These are phyloP conservation scores for Fusarium continuum DNA, from an alignment of 2,329 filamentous ascomycete genomes.

Conservation along the genomic window DNA sequence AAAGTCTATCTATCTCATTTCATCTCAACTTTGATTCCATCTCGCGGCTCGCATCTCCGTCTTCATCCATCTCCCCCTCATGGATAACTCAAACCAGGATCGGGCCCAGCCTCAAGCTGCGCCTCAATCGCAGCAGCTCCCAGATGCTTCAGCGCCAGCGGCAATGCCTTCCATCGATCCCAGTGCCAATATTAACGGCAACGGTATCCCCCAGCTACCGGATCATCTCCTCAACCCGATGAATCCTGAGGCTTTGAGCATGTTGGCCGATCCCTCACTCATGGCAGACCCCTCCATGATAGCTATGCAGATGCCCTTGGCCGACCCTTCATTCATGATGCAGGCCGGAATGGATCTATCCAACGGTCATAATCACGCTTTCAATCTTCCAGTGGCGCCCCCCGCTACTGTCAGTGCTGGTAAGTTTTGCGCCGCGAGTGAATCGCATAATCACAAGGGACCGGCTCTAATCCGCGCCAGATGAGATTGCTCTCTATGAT, in stretches of 20 bases:
- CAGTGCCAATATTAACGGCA: constrained; percentile 14
- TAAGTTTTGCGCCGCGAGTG: constrained; percentile 27
- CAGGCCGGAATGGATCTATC: constrained; percentile 44
- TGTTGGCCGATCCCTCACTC: constrained; percentile 41
- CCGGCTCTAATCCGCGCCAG: constrained; percentile 54
- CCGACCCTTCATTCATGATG: constrained; percentile 44
- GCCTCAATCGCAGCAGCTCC: constrained; percentile 34
- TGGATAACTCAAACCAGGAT: constrained; percentile 35
- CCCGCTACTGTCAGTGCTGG: constrained; percentile 49
- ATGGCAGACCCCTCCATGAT: constrained; percentile 41
- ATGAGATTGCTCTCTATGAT: constrained; percentile 97
- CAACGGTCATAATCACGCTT: constrained; percentile 45
- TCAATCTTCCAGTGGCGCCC: constrained; percentile 28
- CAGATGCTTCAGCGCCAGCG: constrained; percentile 10
- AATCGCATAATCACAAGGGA: background rate
- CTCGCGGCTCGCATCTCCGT: background rate
- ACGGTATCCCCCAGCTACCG: constrained; percentile 34
- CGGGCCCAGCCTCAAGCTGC: constrained; percentile 33
- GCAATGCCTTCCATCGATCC: constrained; percentile 16
- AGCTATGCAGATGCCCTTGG: constrained; percentile 40
- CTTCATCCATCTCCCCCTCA: no score
- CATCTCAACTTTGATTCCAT: background rate
- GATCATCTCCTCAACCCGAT: constrained; percentile 33
- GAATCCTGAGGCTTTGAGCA: constrained; percentile 39
- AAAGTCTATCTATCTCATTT: background rate